These are phyloP conservation scores for Pseudozyma tsukubaensis DNA, from an alignment of 1,284 basidiomycete species.

Conservation along the genomic window DNA sequence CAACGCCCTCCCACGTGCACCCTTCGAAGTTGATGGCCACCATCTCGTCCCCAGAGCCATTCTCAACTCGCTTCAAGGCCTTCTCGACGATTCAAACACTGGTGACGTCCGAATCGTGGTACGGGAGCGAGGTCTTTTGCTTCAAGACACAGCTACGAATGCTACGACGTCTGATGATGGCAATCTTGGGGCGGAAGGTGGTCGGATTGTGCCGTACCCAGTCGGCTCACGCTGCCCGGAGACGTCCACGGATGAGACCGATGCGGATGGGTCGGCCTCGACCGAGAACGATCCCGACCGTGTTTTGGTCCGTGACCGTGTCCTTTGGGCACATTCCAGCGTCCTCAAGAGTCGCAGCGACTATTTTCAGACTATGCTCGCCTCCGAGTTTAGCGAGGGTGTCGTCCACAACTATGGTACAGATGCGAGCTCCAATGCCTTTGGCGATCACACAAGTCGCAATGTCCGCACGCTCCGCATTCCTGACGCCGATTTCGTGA, in stretches of 20 bases:
- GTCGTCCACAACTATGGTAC: conserved; percentile 23
- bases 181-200: not conserved
- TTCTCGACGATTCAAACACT: conserved; percentile 62
- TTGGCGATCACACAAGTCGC: conserved; percentile 8
- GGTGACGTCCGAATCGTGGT: conserved; percentile 65
- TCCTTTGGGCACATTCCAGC: conserved; percentile 81
- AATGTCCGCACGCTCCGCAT: conserved; percentile 75
- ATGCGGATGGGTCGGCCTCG: conserved; percentile 16
- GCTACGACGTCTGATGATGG: conserved; percentile 21
- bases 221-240: conserved; percentile 24
- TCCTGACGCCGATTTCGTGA: conserved; percentile 83
- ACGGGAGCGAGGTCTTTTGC: conserved; percentile 57
- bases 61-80: conserved; percentile 45
- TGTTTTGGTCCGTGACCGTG: conserved; percentile 63
- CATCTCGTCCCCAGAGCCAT: conserved; percentile 55
- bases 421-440: conserved; percentile 7
- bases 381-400: conserved; percentile 73
- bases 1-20: conserved; percentile 15
- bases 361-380: conserved; percentile 83
- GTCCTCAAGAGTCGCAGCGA: conserved; percentile 73
- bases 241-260: conserved; percentile 14
- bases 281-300: conserved; percentile 24
- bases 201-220: conserved; percentile 30
- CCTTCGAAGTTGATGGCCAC: conserved; percentile 52
- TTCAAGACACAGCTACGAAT: not conserved